Evolutionary conservation across 257 asterid species (phyloP).

Genomic region (Asclepias syriaca): DNA sequence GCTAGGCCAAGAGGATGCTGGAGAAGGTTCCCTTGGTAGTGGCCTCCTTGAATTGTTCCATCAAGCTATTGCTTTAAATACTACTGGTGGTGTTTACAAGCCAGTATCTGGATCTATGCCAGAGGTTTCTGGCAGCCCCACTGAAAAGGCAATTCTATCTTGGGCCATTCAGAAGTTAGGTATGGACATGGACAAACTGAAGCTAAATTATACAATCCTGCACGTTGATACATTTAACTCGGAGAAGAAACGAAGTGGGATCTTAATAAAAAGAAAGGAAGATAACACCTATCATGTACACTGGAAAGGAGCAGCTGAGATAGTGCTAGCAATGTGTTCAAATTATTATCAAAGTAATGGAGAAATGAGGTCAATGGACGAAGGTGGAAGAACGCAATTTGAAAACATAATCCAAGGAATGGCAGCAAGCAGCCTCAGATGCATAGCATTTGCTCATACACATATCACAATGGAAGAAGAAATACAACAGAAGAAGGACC

Average conservation of each 20-base stretch:
- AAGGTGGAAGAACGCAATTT: constrained; percentile 3
- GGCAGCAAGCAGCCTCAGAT: constrained; percentile 27
- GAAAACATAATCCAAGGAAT: constrained; percentile 19
- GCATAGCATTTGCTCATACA: constrained; percentile 23
- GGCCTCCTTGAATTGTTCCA: constrained; percentile 13
- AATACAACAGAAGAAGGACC: constrained; percentile 1
- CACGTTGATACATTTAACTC: constrained; percentile 24
- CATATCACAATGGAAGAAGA: constrained; percentile 13
- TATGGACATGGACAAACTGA: constrained; percentile 25
- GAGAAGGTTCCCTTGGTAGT: not conserved
- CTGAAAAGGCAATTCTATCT: constrained; percentile 32
- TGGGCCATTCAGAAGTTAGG: constrained; percentile 27
- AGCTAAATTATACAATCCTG: constrained; percentile 14
- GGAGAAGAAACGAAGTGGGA: constrained; percentile 26
- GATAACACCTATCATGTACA: constrained; percentile 22
- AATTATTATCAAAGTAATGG: constrained; percentile 15
- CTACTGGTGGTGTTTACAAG: constrained; percentile 20
- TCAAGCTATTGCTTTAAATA: constrained; percentile 20
- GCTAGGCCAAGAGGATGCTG: constrained; percentile 12
- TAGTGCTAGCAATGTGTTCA: constrained; percentile 19
- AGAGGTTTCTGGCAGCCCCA: constrained; percentile 31
- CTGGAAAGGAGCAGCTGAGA: constrained; percentile 33
- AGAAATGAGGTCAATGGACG: constrained; percentile 2
- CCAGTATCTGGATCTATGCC: constrained; percentile 12
- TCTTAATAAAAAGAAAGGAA: constrained; percentile 15